phyloP scores from a whole-genome alignment of 1,139 yeast species.

The Saccharomyces hybrid region DNA sequence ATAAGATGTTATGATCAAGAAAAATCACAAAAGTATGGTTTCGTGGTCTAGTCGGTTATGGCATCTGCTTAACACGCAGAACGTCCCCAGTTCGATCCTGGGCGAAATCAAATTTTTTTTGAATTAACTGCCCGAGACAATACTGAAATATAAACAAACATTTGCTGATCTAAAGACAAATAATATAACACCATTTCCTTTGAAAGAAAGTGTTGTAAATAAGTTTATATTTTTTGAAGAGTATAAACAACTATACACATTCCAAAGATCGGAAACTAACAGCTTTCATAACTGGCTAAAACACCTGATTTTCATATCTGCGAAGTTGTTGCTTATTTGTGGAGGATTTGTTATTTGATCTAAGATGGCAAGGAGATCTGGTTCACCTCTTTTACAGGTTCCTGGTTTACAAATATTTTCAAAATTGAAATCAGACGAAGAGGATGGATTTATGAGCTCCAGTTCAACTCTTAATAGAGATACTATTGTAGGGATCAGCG shows the following conservation, averaged over 20 bases:
- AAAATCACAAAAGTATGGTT: constrained; percentile 32
- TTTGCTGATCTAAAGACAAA: not conserved
- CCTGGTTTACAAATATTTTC: constrained; percentile 14
- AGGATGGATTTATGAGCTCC: not conserved
- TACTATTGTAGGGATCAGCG: not conserved
- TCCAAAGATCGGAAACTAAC: not conserved
- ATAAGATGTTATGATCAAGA: too few species aligned
- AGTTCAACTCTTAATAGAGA: not conserved
- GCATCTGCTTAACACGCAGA: constrained; percentile 99
- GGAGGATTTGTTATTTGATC: not conserved
- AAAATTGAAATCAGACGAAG: not conserved
- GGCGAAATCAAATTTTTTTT: constrained; percentile 66
- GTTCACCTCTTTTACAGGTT: constrained; percentile 6
- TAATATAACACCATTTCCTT: too few species aligned
- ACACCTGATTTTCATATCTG: not conserved
- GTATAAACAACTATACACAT: not conserved
- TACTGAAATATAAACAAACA: not conserved
- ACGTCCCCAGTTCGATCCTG: constrained; percentile 99
- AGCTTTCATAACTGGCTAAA: not conserved
- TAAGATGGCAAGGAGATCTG: not conserved
- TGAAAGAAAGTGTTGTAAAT: too few species aligned
- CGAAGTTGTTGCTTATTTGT: not conserved
- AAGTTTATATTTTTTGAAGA: too few species aligned
- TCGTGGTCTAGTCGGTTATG: constrained; percentile 98
- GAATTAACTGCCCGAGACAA: not conserved